A percentile compares a stretch with the other conserved stretches of the same genome.
Evolutionary conservation across 768 basidiomycete genomes (phyloP).

Genomic region (Panaeolus cyanescens): DNA sequence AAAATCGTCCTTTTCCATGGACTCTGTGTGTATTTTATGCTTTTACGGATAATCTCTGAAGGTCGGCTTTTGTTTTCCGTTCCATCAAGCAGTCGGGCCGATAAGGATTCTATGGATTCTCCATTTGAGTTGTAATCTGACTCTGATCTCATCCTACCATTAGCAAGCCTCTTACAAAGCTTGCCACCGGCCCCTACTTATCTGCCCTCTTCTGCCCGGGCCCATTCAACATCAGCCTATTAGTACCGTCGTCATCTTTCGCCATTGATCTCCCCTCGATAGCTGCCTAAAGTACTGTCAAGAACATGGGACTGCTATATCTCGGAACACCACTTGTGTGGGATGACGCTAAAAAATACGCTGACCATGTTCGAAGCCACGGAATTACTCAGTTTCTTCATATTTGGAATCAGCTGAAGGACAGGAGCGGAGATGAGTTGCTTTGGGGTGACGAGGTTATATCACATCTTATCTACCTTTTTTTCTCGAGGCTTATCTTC

Average conservation of each 20-base stretch:
- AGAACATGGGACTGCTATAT: slow-evolving; percentile 84
- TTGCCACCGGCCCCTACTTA: not conserved
- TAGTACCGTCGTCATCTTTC: not conserved
- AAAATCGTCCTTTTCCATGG: not conserved
- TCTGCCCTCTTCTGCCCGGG: not conserved
- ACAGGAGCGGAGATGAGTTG: slow-evolving; percentile 86
- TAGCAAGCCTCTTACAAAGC: slow-evolving; percentile 3
- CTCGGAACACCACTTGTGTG: slow-evolving; percentile 93
- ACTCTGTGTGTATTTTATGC: not conserved
- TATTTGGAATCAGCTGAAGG: slow-evolving; percentile 91
- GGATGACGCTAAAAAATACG: slow-evolving; percentile 85
- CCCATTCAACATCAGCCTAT: not conserved
- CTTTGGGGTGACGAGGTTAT: slow-evolving; percentile 98
- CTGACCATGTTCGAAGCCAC: slow-evolving; percentile 87
- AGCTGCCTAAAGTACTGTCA: not conserved
- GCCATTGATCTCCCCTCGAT: not conserved
- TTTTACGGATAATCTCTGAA: not conserved
- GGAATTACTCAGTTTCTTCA: slow-evolving; percentile 95
- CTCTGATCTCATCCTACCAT: not conserved
- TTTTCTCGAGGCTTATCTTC: slow-evolving; percentile 6
- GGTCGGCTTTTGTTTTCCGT: not conserved
- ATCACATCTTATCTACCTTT: slow-evolving; percentile 13
- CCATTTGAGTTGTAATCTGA: not conserved
- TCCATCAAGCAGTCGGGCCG: not conserved
- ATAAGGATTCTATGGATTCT: not conserved